Evolutionary conservation across 2,329 filamentous ascomycete species (phyloP), one percentile per base, ranked within the genome.

Genomic region (Claviceps cyperi): DNA sequence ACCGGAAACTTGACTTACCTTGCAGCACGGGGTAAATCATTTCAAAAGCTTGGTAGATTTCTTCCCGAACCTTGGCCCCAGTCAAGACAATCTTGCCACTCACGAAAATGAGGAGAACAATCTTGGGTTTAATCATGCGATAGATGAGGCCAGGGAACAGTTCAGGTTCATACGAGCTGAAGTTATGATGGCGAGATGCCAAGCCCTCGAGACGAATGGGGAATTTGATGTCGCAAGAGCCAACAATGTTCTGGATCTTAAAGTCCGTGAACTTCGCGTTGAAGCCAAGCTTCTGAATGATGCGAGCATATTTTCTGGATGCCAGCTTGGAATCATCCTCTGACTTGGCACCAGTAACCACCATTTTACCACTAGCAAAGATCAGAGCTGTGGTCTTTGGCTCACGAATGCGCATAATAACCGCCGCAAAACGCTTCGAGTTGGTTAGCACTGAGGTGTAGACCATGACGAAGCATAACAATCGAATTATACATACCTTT

Each of bases 101-200:
- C 62, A 97, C 91, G 73, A 97, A 97, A 69, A 98, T 96, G 64
- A 97, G 75, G 24, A 97, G 81, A 49, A 97, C 91, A 59, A 97
- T 95, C 81, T 97, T 97, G 19, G 92, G 92, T 77, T 97, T 97
- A 77, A 97, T 96, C 92, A 98, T 98, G 67, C 92, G 89, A 73
- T 98, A 98, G 72, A 98, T 98, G 48, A 98, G 83, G 80, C 92
- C 92, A 63, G 92, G 92, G 79, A 97, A 98, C 67, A 98, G 70
- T 66, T 98, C 92, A 58, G 92, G 92, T 70, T 98, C 92, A 69
- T 98, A 98, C 51, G 90, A 96, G 71, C 87, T 94, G 81, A 97
- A 98, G 73, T 95, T 95, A 77, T 97, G 91, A 78, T 98, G 92
- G 71, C 90, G 88, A 59, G 85, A 92, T 15, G 92, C 92, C 65